Evolutionary conservation across 2,329 filamentous ascomycete species (phyloP).

Genomic region (Claviceps lovelessii): DNA sequence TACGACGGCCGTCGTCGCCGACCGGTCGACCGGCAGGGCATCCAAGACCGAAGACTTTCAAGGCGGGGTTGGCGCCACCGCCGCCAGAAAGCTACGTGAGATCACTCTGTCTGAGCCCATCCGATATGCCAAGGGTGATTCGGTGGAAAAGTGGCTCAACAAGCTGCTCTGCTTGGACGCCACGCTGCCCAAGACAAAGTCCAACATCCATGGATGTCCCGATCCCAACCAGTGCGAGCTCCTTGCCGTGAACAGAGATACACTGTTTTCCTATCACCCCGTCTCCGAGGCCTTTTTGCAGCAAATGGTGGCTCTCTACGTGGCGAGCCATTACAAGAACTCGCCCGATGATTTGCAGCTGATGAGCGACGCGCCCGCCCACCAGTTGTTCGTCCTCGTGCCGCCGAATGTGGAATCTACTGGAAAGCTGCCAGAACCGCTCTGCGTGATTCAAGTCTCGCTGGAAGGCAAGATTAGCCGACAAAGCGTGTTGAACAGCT

Average conservation of each 20-base stretch:
- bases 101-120: conserved; percentile 91
- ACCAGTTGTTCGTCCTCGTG: conserved; percentile 89
- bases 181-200: conserved; percentile 65
- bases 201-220: conserved; percentile 63
- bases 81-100: conserved; percentile 72
- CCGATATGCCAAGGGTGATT: conserved; percentile 78
- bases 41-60: conserved; percentile 48
- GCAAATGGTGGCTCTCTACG: conserved; percentile 95
- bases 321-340: conserved; percentile 96
- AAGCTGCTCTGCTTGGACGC: conserved; percentile 85
- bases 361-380: conserved; percentile 93
- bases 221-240: conserved; percentile 87
- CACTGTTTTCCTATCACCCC: conserved; percentile 92
- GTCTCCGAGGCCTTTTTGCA: conserved; percentile 95
- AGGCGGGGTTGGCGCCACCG: conserved; percentile 31
- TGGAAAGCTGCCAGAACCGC: conserved; percentile 72
- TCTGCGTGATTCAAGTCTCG: conserved; percentile 88
- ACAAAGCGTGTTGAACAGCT: conserved; percentile 77
- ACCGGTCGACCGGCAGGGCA: conserved; percentile 63
- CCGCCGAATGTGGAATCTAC: conserved; percentile 67
- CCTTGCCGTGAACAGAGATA: conserved; percentile 88
- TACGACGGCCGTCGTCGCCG: conserved; percentile 45
- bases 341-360: conserved; percentile 95
- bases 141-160: conserved; percentile 94
- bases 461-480: conserved; percentile 90